phyloP scores from a whole-genome alignment of 1,139 yeast species.

The Meyerozyma carpophila region DNA sequence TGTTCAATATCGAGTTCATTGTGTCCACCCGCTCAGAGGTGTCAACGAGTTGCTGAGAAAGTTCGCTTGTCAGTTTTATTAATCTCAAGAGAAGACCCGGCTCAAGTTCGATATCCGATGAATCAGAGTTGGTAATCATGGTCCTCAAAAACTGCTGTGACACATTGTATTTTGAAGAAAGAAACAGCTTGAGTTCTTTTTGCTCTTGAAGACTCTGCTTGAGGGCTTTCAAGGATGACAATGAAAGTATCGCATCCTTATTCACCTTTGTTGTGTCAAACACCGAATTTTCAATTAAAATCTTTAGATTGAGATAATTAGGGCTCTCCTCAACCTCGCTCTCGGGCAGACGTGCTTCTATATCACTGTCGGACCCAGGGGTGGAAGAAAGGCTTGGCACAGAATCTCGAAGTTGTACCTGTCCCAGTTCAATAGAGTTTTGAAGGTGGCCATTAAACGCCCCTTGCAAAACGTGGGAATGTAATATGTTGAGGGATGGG shows the following conservation, averaged over 20 bases:
- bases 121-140: constrained; percentile 16
- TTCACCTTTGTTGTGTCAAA: constrained; percentile 35
- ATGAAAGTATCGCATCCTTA: constrained; percentile 30
- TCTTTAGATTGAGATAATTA: constrained; percentile 27
- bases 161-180: constrained; percentile 26
- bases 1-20: constrained; percentile 23
- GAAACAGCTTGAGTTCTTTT: constrained; percentile 26
- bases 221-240: constrained; percentile 23
- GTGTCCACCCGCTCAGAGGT: constrained; percentile 28
- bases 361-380: constrained; percentile 15
- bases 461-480: constrained; percentile 23
- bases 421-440: constrained; percentile 26
- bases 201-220: constrained; percentile 27
- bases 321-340: constrained; percentile 10
- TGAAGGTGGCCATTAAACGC: constrained; percentile 37
- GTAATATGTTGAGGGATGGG: constrained; percentile 15
- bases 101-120: constrained; percentile 19
- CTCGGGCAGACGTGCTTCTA: constrained; percentile 7
- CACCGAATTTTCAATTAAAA: constrained; percentile 9
- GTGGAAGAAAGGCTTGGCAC: constrained; percentile 13
- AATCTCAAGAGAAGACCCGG: constrained; percentile 24
- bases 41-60: constrained; percentile 27
- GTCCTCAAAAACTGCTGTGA: constrained; percentile 32
- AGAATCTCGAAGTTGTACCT: constrained; percentile 14
- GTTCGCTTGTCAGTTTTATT: constrained; percentile 27